Base-by-base conservation (phyloP, 139 green algal species). In the Edaphochlamys debaryana region DNA sequence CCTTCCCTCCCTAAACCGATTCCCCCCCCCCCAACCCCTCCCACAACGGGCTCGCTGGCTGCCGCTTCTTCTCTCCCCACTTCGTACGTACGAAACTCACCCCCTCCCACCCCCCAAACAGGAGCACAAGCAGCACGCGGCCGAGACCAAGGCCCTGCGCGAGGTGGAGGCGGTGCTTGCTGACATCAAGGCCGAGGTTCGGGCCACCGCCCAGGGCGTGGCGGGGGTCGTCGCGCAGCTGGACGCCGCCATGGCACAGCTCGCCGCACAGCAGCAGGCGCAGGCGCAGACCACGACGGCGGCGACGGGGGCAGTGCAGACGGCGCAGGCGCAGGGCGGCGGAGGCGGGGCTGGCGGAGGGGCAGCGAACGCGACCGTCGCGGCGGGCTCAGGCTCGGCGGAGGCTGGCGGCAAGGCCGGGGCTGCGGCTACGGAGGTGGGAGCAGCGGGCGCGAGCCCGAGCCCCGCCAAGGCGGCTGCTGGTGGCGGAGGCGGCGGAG, bases 91-190 rank as follows among this genome's bases (percentile, higher is more conserved):
- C n/a, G n/a, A n/a, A n/a, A n/a, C n/a, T n/a, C n/a, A n/a, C n/a
- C n/a, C n/a, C n/a, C n/a, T n/a, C n/a, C n/a, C n/a, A n/a, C n/a
- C n/a, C n/a, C n/a, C n/a, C n/a, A n/a, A n/a, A 29, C 67, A 87
- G 56, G 76, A 89, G 62, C 84, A 84, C 56, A 88, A 78, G 27
- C 30, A 89, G 48, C 85, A 90, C 40, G 74, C n/a, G 7, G n/a
- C 86, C 4, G 86, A 90, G 42, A 85, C 42, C 74, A 90, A 90
- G 80, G 87, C 87, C 50, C 79, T 91, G 20, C 71, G 62, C 25
- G 67, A 54, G 22, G 79, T 91, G 25, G 80, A 88, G 38, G 38
- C 38, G 34, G 67, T n/a, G 32, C 70, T 91, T 22, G 52, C 41
- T 30, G 70, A 76, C 45, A 41, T 66, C 3, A 73, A 64, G 60